Evolutionary conservation across 306 rosid genomes (phyloP), one percentile per base, ranked within the genome.

Genomic region (Vigna trinervia): DNA sequence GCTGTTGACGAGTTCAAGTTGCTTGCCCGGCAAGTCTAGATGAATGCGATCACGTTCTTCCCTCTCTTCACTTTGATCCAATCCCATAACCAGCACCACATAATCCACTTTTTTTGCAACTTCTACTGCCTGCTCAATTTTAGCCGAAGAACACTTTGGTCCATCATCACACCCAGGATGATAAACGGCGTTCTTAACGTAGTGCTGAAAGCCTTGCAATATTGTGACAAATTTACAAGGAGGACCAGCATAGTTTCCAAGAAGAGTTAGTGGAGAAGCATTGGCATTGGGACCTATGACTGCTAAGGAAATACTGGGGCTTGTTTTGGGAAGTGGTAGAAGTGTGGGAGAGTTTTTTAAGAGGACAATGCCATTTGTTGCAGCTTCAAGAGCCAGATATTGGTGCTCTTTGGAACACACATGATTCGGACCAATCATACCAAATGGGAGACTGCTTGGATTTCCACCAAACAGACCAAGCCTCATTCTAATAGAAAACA

Each of bases 261-360:
- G 79, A 63, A 95, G 97, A 30, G 87, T 85, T 22, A 58, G 30
- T 0, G 75, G 66, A 2, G 92, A 76, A 58, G 88, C 67, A 76
- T 95, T 84, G 81, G 91, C 97, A 62, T 90, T 89, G 65, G 97
- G 97, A 74, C 99, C 97, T 8, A 95, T 90, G 5, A 95, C 86
- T 15, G 97, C 97, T 11, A 95, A 79, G 3, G 97, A 92, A 45
- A 79, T 56, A 4, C 14, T 32, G 28, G 89, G 68, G 30, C 77
- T 82, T 56, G 86, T 69, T 77, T 90, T 89, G 1, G 90, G 86
- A 12, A 92, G 85, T 41, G 99, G 97, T 50, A 92, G 97, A 59
- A 90, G 88, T 60, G 68, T 68, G 17, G 66, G 89, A 7, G 83
- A 20, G 87, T 95, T 95, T 80, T 95, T 95, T n/a, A 95, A 76